Evolutionary conservation across 2,329 filamentous ascomycete genomes (phyloP), one percentile per base, ranked within the genome.

Genomic region (Huntiella omanensis): DNA sequence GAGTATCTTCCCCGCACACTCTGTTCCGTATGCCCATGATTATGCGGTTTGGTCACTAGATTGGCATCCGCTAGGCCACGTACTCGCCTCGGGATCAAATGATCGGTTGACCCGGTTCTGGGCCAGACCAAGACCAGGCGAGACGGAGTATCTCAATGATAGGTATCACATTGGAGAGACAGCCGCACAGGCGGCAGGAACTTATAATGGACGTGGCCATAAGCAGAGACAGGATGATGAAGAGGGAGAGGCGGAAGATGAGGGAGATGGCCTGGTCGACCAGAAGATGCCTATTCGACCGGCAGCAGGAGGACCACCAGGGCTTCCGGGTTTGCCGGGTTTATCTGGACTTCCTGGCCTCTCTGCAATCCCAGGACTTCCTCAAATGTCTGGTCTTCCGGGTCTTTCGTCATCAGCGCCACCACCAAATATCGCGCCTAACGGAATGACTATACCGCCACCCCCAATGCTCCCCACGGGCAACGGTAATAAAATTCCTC

Each of bases 41-140:
- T 92, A 87, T 59, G 85, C 86, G 13, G 91, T 98, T 53, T 98
- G 91, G 91, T 93, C 87, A 13, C 72, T 98, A 43, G 87, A 95
- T 64, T 98, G 91, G 87, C 91, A 98, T 59, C 91, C 91, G 1
- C 70, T 96, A 0, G 91, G 91, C 22, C 91, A 98, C 58, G 88
- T 98, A 52, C 73, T 98, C 5, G 87, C 87, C 1, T 93, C 88
- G 2, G 91, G 91, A 10, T 94, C 87, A 8, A 96, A 98, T 60
- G 91, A 98, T 60, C 80, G 91, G 36, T 87, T 94, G 51, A 96
- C 91, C 2, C 79, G 91, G 41, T 98, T 98, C 66, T 98, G 91
- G 91, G 86, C 87, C 3, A 79, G 91, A 37, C 76, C 85, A 12
- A 71, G 91, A 41, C 91, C 91, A 1, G 91, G 91, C 42, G 88